Base-by-base conservation (phyloP, 768 basidiomycete genomes). In the Mycena latifolia region DNA sequence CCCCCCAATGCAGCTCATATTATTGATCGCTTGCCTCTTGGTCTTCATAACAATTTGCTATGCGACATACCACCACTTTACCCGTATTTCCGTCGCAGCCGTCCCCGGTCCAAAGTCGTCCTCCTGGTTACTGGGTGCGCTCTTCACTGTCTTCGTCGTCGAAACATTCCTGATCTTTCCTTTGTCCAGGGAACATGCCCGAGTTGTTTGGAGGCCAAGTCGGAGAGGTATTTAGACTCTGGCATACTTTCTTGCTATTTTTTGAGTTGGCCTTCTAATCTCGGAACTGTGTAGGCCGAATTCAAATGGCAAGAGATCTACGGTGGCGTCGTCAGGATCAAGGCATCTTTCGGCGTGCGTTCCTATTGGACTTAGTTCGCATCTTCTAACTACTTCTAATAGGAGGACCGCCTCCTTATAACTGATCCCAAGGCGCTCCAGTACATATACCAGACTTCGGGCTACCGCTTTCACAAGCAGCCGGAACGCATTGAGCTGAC, bases 391-490 rank as follows among this genome's bases (percentile, higher is more conserved):
- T 48, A 54, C 37, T 45, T 39, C 35, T 41, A 18, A 46, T 57
- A 85, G 85, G 80, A 79, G 66, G 80, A 85, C 60, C 76, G 80
- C 28, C 80, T 86, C 20, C 70, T 85, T 35, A 68, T 86, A 5
- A 74, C 82, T 7, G 86, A 87, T 71, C 80, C 84, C 6, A 86
- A 87, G 66, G 85, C 84, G 4, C 74, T 83, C 31, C 80, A 82
- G 51, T 79, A 81, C 63, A 81, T 86, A 39, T 79, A 82, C 64
- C 78, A 80, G 29, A 82, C 82, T 2, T 77, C 81, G 3, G 81
- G 77, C 2, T 84, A 86, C 61, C 75, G 75, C 27, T 87, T 81
- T 63, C 72, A 70, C 27, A 86, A 85, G 61, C 79, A 76, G 51
- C 69, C 76, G 10, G 80, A 79, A 59, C 77, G 80, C 35, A 71